These are phyloP conservation scores for Trichoderma sp. DNA, from an alignment of 2,329 filamentous ascomycete genomes.

Conservation along the genomic window DNA sequence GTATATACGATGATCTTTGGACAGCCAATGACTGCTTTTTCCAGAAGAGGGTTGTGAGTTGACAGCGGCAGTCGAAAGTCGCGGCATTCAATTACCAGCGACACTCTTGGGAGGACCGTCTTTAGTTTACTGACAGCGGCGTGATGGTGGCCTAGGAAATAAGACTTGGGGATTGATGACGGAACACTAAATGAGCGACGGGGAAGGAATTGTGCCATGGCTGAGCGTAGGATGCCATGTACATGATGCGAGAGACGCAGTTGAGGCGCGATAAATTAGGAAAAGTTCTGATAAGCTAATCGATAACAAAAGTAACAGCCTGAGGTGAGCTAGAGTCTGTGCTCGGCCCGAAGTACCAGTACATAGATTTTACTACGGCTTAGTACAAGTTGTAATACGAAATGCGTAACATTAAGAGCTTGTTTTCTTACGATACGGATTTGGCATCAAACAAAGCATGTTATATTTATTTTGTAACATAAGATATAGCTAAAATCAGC, in stretches of 20 bases:
- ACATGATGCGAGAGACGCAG: neutral
- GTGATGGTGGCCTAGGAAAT: constrained; percentile 92
- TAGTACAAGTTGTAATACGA: neutral
- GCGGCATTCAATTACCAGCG: constrained; percentile 90
- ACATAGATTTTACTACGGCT: neutral
- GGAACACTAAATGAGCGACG: constrained; percentile 73
- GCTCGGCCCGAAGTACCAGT: neutral
- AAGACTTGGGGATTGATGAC: constrained; percentile 76
- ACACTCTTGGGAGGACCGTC: constrained; percentile 73
- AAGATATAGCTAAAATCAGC: neutral
- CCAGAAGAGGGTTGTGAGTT: constrained; percentile 87
- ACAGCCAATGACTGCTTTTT: constrained; percentile 70
- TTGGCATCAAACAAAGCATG: neutral
- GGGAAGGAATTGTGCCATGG: constrained; percentile 62
- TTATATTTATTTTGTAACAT: neutral
- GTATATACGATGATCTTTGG: constrained; percentile 87
- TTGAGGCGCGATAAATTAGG: neutral
- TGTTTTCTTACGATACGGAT: neutral
- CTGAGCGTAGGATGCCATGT: neutral
- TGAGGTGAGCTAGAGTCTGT: neutral
- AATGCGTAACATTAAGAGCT: neutral
- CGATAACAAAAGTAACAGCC: too few relatives aligned
- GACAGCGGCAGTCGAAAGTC: constrained; percentile 90
- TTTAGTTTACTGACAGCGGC: constrained; percentile 82
- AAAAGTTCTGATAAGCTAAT: neutral